These are phyloP conservation scores for Colletotrichum endophyticum DNA, from an alignment of 2,329 filamentous ascomycete species.

Conservation along the genomic window DNA sequence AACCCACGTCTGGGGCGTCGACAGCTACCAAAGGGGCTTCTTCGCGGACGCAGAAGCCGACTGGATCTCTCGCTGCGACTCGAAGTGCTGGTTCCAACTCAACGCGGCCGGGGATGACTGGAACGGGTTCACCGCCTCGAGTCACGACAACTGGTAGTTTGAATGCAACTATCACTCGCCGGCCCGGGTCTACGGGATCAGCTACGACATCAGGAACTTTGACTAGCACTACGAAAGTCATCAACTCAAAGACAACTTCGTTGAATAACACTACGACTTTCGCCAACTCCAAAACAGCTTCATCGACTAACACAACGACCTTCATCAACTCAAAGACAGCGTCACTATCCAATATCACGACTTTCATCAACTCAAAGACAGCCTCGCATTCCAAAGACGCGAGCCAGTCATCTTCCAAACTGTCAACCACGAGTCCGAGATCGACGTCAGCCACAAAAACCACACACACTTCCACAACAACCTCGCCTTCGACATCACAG, in stretches of 20 bases:
- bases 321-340: not conserved
- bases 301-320: not conserved
- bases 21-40: not conserved
- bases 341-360: not conserved
- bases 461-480: not conserved
- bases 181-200: not conserved
- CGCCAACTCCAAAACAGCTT: not conserved
- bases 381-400: not conserved
- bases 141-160: not conserved
- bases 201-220: fast-evolving
- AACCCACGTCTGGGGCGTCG: not conserved
- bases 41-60: not conserved
- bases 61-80: not conserved
- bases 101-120: not conserved
- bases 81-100: not conserved
- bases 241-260: not conserved
- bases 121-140: not conserved
- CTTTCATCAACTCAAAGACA: not conserved
- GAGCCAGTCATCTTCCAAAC: not conserved
- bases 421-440: not conserved
- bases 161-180: not conserved
- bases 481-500: not conserved
- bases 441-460: not conserved
- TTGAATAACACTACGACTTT: not conserved
- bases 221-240: not conserved